Evolutionary conservation across 1,139 yeast genomes (phyloP), one percentile per base, ranked within the genome.

Genomic region (Suhomyces bribrorum): DNA sequence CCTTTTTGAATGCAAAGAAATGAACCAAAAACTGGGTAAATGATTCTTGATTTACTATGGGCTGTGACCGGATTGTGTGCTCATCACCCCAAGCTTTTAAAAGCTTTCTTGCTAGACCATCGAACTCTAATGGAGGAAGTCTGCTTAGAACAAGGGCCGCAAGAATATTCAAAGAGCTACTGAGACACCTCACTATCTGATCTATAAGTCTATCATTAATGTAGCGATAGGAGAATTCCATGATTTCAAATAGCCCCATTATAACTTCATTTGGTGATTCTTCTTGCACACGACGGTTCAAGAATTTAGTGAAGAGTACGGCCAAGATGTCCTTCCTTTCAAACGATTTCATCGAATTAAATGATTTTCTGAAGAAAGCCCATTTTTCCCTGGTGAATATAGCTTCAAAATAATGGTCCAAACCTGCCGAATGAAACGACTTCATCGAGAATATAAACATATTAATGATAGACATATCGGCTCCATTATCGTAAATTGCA

Each of bases 1-100:
- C 47, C 6, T 52, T 38, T 4, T 59, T 47, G 25, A 61, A 51
- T 2, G 55, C 40, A 8, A 68, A 38, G 12, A 69, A 32, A 31
- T 59, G 58, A 2, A 66, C 39, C 5, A 71, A 45, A 14, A 66
- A 48, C 32, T 61, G 66, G 1, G 77, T 69, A 26, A 69, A 49
- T 16, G 52, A 51, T 31, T 59, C 62, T 46, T 72, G 77, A 9
- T 52, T 43, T 2, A 57, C 45, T 5, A 72, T 58, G 1, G 75
- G 62, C 40, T 70, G 74, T 7, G 53, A 39, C 28, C 61, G 60
- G 4, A 69, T 55, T 2, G 47, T 25, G 3, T 37, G 33, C 4
- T 50, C 48, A 34, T 64, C 65, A 1, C 70, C 59, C 76, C 76
- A 71, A 2, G 36, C 41, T 2, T 37, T 31, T 17, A 68, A 36